Conservation (phyloP, 78 protist species). For the Dictyostelium capitatum region DNA sequence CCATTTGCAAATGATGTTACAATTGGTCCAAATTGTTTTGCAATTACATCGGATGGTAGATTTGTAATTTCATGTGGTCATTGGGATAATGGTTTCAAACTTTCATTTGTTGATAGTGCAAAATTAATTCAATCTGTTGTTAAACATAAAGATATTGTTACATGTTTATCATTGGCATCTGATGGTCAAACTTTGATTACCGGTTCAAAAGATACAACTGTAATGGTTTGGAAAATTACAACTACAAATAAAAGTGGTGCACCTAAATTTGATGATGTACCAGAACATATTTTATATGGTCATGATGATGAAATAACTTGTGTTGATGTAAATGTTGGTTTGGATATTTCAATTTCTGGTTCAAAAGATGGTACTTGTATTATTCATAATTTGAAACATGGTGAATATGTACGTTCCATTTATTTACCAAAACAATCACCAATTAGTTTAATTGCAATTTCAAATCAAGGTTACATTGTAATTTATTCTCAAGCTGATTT, state of each 20-base stretch:
- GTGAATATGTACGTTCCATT: constrained; percentile 72
- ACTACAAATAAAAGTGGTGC: constrained; percentile 48
- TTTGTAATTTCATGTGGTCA: constrained; percentile 76
- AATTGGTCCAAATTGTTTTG: constrained; percentile 59
- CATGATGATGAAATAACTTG: constrained; percentile 93
- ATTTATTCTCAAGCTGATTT: constrained; percentile 71
- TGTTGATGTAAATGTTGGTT: constrained; percentile 83
- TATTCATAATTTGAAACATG: constrained; percentile 51
- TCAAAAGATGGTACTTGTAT: constrained; percentile 84
- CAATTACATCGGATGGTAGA: constrained; percentile 72
- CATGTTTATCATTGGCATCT: constrained; percentile 89
- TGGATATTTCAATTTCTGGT: constrained; percentile 90
- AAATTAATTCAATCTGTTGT: constrained; percentile 63
- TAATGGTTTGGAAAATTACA: constrained; percentile 89
- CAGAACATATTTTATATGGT: constrained; percentile 79
- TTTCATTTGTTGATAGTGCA: constrained; percentile 61
- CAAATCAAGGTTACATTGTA: constrained; percentile 73
- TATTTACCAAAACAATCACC: constrained; percentile 52
- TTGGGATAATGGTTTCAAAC: constrained; percentile 76
- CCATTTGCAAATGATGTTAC: constrained; percentile 81
- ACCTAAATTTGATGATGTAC: constrained; percentile 51
- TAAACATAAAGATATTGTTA: constrained; percentile 90
- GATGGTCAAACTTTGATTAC: constrained; percentile 87
- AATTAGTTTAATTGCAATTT: constrained; percentile 27
- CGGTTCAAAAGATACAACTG: constrained; percentile 93